Base-by-base conservation (phyloP, 192 early-diverging fungal species). In the Coemansia sp. region DNA sequence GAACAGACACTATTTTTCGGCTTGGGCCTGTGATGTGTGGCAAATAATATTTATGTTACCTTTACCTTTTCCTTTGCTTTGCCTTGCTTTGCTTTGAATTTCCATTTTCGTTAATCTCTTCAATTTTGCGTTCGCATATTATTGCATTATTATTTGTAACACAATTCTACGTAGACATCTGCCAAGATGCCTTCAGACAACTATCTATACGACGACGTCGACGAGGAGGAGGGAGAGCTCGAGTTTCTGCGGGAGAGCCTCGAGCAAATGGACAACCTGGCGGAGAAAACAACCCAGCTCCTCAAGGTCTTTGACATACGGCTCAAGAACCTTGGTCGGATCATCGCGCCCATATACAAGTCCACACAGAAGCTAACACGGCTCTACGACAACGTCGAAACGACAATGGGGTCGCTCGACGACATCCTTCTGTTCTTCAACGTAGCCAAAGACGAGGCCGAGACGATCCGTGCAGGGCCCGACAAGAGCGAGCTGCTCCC, bases 231-330 rank as follows among this genome's bases (percentile, higher is more conserved):
- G 63, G 81, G 72, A 7, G 81, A 83, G 67, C 73, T 83, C 31
- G 71, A 72, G 30, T 83, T 75, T 40, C 70, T 83, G 64, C 75
- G 76, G 52, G 81, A 83, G 61, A 83, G 81, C 51, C 75, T 83
- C 6, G 81, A 83, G 70, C 81, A 83, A 61, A 78, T 83, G 71
- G 76, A 83, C 75, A 77, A 78, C 62, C 58, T 83, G 63, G 72
- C 81, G 7, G 69, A 72, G 67, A 77, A 78, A 39, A 75, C 75
- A 20, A 78, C 75, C 21, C 70, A 75, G 66, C 64, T 83, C 35
- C 72, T 83, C 64, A 71, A 75, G 53, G 64, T 74, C 39, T 83
- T 83, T 72, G 81, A 83, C 72, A 74, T 75, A 60, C 75, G 81
- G 5, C 69, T 83, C 25, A 72, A 74, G 58, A 74, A 78, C 63